A percentile compares a stretch with the other conserved stretches of the same genome.
Conservation (phyloP, 805 yeast species). For the Kluyveromyces nonfermentans region DNA sequence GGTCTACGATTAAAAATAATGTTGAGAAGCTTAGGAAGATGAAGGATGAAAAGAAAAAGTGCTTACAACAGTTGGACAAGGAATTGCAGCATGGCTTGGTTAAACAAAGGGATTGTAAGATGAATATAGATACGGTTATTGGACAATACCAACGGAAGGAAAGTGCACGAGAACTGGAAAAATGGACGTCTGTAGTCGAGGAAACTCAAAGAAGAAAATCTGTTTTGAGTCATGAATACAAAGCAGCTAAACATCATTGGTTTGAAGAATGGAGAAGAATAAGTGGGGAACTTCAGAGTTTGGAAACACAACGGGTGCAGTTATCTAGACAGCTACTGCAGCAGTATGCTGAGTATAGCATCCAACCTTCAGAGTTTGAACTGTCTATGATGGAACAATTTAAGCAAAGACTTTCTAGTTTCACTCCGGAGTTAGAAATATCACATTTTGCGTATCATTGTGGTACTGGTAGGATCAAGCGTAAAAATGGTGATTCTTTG, state of each 20-base stretch:
- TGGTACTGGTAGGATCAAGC: constrained; percentile 28
- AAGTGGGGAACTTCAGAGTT: constrained; percentile 21
- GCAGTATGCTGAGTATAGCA: constrained; percentile 17
- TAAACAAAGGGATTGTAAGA: constrained; percentile 21
- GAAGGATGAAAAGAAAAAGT: constrained; percentile 21
- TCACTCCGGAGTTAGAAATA: constrained; percentile 25
- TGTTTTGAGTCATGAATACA: constrained; percentile 24
- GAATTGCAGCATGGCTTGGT: constrained; percentile 19
- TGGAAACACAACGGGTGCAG: constrained; percentile 23
- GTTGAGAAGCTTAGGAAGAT: constrained; percentile 23
- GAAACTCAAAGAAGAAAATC: constrained; percentile 21
- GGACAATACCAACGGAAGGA: constrained; percentile 23
- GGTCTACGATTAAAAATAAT: constrained; percentile 22
- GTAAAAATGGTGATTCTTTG: background rate
- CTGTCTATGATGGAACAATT: constrained; percentile 22
- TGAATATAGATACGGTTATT: constrained; percentile 24
- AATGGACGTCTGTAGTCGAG: constrained; percentile 22
- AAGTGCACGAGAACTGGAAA: constrained; percentile 21
- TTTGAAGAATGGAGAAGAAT: constrained; percentile 25
- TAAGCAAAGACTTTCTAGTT: constrained; percentile 16
- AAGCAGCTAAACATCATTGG: constrained; percentile 26
- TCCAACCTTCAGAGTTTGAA: constrained; percentile 22
- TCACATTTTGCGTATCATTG: constrained; percentile 23
- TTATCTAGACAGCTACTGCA: constrained; percentile 23
- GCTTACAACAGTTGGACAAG: constrained; percentile 20